These are phyloP conservation scores for Mycena leptocephala DNA, from an alignment of 768 basidiomycete genomes.

Conservation along the genomic window DNA sequence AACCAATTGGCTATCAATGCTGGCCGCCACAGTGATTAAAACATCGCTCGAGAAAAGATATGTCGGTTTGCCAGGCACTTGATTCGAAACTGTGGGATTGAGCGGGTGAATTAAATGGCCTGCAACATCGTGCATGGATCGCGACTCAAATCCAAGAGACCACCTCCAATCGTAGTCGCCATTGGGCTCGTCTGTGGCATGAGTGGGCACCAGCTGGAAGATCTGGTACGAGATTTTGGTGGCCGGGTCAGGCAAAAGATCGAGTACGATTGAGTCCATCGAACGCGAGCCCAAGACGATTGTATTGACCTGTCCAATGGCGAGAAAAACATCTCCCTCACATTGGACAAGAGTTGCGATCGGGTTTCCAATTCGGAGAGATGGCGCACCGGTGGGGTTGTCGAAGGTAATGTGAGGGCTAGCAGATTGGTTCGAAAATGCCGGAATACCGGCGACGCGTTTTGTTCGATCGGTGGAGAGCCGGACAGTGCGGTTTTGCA, in stretches of 20 bases:
- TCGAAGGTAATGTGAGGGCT: not conserved
- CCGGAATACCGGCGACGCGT: not conserved
- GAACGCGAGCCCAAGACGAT: not conserved
- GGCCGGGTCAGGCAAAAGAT: not conserved
- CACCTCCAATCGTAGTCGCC: slow-evolving; percentile 12
- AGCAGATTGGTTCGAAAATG: not conserved
- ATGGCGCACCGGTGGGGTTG: not conserved
- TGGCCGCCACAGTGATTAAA: not conserved
- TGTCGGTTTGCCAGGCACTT: not conserved
- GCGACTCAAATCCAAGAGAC: not conserved
- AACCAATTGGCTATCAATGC: not conserved
- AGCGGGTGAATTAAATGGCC: not conserved
- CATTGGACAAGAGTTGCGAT: slow-evolving; percentile 2
- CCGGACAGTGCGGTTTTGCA: not conserved
- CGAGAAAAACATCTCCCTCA: not conserved
- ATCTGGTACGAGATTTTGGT: slow-evolving; percentile 12
- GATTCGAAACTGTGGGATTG: slow-evolving; percentile 17
- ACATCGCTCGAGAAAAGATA: slow-evolving; percentile 2
- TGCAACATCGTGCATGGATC: not conserved
- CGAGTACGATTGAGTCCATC: not conserved
- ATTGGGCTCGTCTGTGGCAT: not conserved
- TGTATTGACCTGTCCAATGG: not conserved
- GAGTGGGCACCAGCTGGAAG: not conserved
- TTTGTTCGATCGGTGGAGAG: slow-evolving; percentile 2
- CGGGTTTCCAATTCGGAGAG: slow-evolving; percentile 14